phyloP scores from a whole-genome alignment of 345 rosid genomes.

The Arabidopsis suecica region DNA sequence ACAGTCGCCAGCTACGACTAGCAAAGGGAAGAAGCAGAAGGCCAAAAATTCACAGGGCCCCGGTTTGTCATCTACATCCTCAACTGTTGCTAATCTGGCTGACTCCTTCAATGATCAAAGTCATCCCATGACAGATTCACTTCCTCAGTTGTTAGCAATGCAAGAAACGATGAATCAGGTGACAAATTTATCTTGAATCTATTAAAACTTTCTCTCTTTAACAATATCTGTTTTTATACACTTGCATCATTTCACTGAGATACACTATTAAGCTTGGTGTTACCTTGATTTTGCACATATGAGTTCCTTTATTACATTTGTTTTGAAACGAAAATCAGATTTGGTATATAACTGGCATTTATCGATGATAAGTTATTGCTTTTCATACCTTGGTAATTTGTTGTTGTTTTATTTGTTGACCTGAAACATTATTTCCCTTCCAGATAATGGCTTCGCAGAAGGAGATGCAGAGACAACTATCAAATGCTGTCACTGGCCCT shows the following conservation, averaged over 20 bases:
- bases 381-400: conserved; percentile 1
- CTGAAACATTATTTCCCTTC: conserved; percentile 1
- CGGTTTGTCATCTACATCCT: conserved; percentile 58
- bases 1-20: conserved; percentile 52
- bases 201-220: background rate
- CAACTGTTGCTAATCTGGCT: conserved; percentile 59
- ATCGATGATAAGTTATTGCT: background rate
- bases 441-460: conserved; percentile 68
- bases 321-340: background rate
- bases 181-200: conserved; percentile 32
- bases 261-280: background rate
- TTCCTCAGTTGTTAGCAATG: conserved; percentile 63
- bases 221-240: conserved; percentile 1
- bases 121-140: conserved; percentile 47
- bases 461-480: conserved; percentile 80
- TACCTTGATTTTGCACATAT: conserved; percentile 17
- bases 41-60: conserved; percentile 60
- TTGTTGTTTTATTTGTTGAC: background rate
- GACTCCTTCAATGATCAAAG: conserved; percentile 57
- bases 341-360: conserved; percentile 13
- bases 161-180: conserved; percentile 86
- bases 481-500: conserved; percentile 57
- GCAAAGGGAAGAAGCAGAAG: conserved; percentile 69
- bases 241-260: background rate
- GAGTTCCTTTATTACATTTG: background rate